Percentiles rank a stretch among this genome's conserved stretches.
Conservation (phyloP, 2,329 filamentous ascomycete species). For the Epichloe amarillans region DNA sequence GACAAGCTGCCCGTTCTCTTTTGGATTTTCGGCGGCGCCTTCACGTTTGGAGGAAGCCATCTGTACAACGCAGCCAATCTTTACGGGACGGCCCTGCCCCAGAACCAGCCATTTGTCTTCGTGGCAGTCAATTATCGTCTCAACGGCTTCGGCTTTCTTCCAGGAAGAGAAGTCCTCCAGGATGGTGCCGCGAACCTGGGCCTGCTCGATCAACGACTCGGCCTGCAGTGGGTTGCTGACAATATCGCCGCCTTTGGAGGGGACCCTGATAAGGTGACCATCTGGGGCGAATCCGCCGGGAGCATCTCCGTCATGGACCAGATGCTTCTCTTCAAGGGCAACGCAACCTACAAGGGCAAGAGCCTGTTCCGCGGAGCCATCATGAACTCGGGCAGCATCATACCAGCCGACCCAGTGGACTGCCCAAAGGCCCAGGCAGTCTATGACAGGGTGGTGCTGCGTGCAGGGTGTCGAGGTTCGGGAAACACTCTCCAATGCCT, state of each 20-base stretch:
- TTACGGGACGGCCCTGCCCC: constrained; percentile 27
- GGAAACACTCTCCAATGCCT: constrained; percentile 26
- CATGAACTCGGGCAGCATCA: constrained; percentile 32
- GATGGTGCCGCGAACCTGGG: constrained; percentile 58
- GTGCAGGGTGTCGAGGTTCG: neutral
- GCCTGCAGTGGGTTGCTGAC: constrained; percentile 45
- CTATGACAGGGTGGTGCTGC: neutral
- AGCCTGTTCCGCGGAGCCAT: constrained; percentile 4
- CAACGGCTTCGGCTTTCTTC: constrained; percentile 2
- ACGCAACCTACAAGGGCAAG: constrained; percentile 27
- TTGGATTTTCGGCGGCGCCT: constrained; percentile 3
- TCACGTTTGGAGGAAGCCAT: neutral
- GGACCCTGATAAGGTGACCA: constrained; percentile 44
- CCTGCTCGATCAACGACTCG: constrained; percentile 36
- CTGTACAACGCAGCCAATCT: constrained; percentile 1
- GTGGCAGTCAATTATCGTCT: constrained; percentile 2
- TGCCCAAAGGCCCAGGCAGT: neutral
- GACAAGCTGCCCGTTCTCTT: constrained; percentile 48
- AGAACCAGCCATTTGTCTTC: constrained; percentile 1
- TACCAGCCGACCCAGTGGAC: constrained; percentile 5
- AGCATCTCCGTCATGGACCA: constrained; percentile 37
- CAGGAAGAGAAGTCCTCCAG: neutral
- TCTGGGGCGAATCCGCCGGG: constrained; percentile 44
- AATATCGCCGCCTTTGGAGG: constrained; percentile 52
- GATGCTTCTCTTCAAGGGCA: constrained; percentile 49